A percentile compares a stretch with the other conserved stretches of the same genome.
phyloP scores from a whole-genome alignment of 371 early-diverging fungal species.

The Phascolomyces articulosus region DNA sequence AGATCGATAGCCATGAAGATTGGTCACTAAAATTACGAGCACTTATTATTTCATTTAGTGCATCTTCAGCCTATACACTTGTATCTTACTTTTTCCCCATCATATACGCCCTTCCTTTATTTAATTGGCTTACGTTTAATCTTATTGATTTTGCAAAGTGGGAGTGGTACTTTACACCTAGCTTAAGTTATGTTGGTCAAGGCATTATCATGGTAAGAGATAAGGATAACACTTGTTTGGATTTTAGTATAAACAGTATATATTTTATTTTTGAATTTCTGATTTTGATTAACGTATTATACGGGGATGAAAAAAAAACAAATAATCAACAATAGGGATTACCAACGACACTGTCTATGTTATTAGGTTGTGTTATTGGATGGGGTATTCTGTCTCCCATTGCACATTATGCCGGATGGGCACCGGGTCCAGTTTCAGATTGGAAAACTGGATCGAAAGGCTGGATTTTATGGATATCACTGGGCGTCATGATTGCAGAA shows the following conservation, averaged over 20 bases:
- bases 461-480: constrained; percentile 87
- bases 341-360: constrained; percentile 75
- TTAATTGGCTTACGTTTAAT: constrained; percentile 62
- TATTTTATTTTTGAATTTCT: neutral
- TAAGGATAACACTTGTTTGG: neutral
- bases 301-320: too few species aligned
- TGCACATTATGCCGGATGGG: constrained; percentile 74
- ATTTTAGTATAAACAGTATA: neutral
- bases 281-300: neutral
- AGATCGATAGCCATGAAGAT: constrained; percentile 41
- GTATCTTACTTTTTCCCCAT: constrained; percentile 67
- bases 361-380: constrained; percentile 74
- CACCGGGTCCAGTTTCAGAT: constrained; percentile 73
- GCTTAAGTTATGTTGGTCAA: constrained; percentile 80
- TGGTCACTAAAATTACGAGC: constrained; percentile 66
- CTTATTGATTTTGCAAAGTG: constrained; percentile 51
- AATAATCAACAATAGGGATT: constrained; percentile 64
- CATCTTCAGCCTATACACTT: constrained; percentile 70
- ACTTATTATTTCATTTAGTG: constrained; percentile 55
- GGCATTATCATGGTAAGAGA: constrained; percentile 77
- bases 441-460: constrained; percentile 77
- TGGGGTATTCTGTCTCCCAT: constrained; percentile 83
- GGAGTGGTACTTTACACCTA: constrained; percentile 82
- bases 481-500: constrained; percentile 84
- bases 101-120: constrained; percentile 63